A percentile compares a stretch with the other conserved stretches of the same genome.
phyloP scores from a whole-genome alignment of 83 land plant genomes.

The Diphasiastrum complanatum region DNA sequence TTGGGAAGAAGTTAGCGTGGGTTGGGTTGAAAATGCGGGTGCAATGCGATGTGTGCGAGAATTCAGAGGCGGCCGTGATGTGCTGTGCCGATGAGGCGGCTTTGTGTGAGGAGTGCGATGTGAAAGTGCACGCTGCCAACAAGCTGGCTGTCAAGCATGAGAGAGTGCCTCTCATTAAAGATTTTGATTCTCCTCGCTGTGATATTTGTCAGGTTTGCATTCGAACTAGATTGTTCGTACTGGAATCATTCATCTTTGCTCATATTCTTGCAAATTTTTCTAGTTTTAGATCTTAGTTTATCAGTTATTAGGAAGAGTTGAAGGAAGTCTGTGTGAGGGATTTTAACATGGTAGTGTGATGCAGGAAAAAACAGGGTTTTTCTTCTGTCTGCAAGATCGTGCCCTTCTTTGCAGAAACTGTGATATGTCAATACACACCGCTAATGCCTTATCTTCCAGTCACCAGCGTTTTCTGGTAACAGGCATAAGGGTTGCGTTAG shows the following conservation, averaged over 20 bases:
- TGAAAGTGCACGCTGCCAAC: conserved; percentile 70
- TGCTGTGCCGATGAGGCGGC: conserved; percentile 96
- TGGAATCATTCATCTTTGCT: too few relatives aligned
- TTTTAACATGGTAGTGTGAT: not conserved
- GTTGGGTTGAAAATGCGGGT: conserved; percentile 70
- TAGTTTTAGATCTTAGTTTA: too few relatives aligned
- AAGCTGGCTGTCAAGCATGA: conserved; percentile 84
- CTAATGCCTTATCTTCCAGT: conserved; percentile 46
- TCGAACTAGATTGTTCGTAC: not conserved
- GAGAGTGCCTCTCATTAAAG: conserved; percentile 53
- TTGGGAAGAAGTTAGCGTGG: too few relatives aligned
- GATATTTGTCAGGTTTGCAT: conserved; percentile 77
- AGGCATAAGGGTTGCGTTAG: conserved; percentile 61
- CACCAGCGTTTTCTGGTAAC: conserved; percentile 78
- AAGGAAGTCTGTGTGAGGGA: not conserved
- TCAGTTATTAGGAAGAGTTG: too few relatives aligned
- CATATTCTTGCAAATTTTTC: too few relatives aligned
- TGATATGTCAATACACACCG: conserved; percentile 70
- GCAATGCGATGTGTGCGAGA: conserved; percentile 84
- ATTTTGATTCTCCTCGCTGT: conserved; percentile 50
- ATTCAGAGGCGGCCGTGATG: conserved; percentile 63
- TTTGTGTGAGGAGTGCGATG: conserved; percentile 60
- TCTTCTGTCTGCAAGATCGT: conserved; percentile 84
- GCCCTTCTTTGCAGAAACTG: conserved; percentile 90
- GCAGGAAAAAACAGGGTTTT: conserved; percentile 68